Base-by-base conservation (phyloP, 306 rosid genomes). In the Malus asiatica region DNA sequence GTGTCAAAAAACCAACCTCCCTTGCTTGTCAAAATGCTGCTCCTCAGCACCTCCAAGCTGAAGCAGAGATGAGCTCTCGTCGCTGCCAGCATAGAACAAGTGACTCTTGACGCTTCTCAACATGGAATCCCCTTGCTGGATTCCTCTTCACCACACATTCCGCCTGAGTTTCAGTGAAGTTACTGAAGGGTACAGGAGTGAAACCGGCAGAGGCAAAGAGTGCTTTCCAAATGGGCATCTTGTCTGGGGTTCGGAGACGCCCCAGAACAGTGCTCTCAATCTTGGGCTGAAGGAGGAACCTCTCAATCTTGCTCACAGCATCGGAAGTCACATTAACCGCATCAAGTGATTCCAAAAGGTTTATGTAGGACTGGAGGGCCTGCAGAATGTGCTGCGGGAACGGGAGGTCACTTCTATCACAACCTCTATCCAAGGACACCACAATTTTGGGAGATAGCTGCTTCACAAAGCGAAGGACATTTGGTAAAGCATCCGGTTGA, bases 11-110 rank as follows among this genome's bases (percentile, higher is more conserved):
- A 83, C 77, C 75, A 76, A 72, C 78, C 78, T 74, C 70, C 85
- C 80, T 70, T 69, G 79, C 82, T 65, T 25, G 57, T 72, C 66
- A 19, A 68, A 23, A 11, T 65, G 80, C 77, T 51, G 72, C 63
- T 63, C 35, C 55, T 80, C 82, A 85, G 83, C 88, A 85, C 66
- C 88, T 79, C 88, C 88, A 85, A 40, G 88, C 88, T 11, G 88
- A 85, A 53, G 83, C 88, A 1, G 82, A 76, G 53, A 82, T 77
- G 72, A 85, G 86, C 78, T 82, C 88, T 48, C 79, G 72, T 5
- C 72, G 84, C 82, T 85, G 88, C 88, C 88, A 85, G 80, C 84
- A 85, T 25, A 85, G 70, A 32, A 77, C 77, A 48, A 85, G 84
- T n/a, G 88, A 85, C 25, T 75, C 83, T 53, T 85, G 88, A 16